Base-by-base conservation (phyloP, 1,284 basidiomycete species). In the Naganishia albida region DNA sequence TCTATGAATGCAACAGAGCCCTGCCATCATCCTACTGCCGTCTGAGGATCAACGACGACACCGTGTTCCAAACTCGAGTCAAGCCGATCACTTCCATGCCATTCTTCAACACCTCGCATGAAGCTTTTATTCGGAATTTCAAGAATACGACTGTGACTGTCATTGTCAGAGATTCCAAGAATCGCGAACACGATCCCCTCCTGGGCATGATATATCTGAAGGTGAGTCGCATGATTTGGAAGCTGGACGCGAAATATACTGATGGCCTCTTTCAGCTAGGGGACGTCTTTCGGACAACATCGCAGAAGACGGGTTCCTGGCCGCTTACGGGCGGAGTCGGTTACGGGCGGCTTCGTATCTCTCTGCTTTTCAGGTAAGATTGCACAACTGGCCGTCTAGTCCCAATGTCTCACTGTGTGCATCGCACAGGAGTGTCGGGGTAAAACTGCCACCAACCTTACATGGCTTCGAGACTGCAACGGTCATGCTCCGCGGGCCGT, bases 61-160 rank as follows among this genome's bases (percentile, higher is more conserved):
- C 56, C 2, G 50, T 57, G 12, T 65, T 59, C 28, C 55, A 65
- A 26, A 59, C 64, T n/a, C 38, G 64, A 53, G 64, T 65, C 26
- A 65, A 65, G 34, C 64, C 64, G 12, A 65, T 65, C 25, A 56
- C 55, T 12, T 59, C 54, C 8, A 56, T 52, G 40, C 64, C 64
- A n/a, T 65, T 65, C 56, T 65, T 60, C 34, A 56, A 65, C 18
- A 56, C 64, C 15, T 56, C 54, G 0, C 55, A 59, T 25, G 64
- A 65, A 53, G 54, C 49, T 4, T 65, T 65, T 40, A 52, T 65
- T 43, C 48, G 64, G 3, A 50, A 65, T 20, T 65, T 49, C 38
- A 25, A 50, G 12, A 26, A 56, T 7, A 40, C 56, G 1, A 42
- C 56, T 2, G 51, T 65, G 18, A 48, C 56, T 8, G 42, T 65